Percentiles rank a stretch among this genome's conserved stretches.
These are phyloP conservation scores for Quercus tomentella DNA, from an alignment of 331 rosid species.

Conservation along the genomic window DNA sequence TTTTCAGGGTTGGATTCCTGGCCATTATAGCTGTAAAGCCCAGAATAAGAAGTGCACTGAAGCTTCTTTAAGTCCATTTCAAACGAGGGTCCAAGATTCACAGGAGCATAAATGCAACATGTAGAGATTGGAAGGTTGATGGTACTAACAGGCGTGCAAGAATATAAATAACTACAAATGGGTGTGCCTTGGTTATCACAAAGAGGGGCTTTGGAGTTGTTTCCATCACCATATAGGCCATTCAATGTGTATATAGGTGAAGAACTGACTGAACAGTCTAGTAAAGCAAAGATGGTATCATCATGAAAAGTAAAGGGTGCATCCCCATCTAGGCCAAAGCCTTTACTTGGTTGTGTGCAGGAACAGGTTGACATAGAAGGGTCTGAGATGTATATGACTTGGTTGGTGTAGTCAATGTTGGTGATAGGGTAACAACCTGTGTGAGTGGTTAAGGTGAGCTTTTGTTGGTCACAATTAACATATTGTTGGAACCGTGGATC, in stretches of 20 bases:
- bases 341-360: constrained; percentile 68
- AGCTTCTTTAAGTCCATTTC: constrained; percentile 81
- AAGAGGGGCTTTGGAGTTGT: constrained; percentile 32
- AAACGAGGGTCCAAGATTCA: constrained; percentile 77
- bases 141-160: constrained; percentile 66
- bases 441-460: constrained; percentile 67
- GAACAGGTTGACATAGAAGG: constrained; percentile 89
- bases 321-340: constrained; percentile 77
- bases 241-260: constrained; percentile 50
- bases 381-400: constrained; percentile 69
- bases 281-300: constrained; percentile 62
- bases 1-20: constrained; percentile 58
- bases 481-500: constrained; percentile 67
- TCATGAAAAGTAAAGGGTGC: constrained; percentile 68
- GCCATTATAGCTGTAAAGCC: constrained; percentile 69
- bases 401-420: constrained; percentile 61
- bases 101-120: constrained; percentile 82
- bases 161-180: constrained; percentile 61
- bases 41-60: constrained; percentile 73
- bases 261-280: constrained; percentile 61
- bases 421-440: constrained; percentile 71
- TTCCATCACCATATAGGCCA: constrained; percentile 24
- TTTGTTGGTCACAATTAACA: constrained; percentile 52
- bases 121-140: constrained; percentile 59
- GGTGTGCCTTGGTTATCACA: constrained; percentile 59